Evolutionary conservation across 345 rosid genomes (phyloP), one percentile per base, ranked within the genome.

Genomic region (Erodium maritimum): DNA sequence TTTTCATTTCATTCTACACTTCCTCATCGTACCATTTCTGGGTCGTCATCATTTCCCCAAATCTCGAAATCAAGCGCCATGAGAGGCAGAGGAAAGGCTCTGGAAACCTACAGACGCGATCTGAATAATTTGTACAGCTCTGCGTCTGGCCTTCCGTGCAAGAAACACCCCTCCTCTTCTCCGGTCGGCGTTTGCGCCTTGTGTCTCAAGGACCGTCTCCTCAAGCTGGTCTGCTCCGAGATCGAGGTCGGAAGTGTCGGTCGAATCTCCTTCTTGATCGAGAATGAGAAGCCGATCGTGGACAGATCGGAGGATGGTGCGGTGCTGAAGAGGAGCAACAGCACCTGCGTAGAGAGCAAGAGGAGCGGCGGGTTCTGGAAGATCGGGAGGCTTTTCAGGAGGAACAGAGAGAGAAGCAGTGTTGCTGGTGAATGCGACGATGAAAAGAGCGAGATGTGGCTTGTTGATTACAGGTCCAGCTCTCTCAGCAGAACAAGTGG

Each of bases 341-440:
- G 94, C 54, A 89, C 85, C 71, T 84, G 96, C 23, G 91, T 85
- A 13, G 99, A 89, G 95, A 85, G 83, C 61, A 86, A 79, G 83
- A 83, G 78, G 50, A 87, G 2, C 37, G 37, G 77, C 53, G 86
- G 91, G 54, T 76, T 93, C 67, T 93, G 95, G 82, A 82, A 60
- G 54, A 78, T 93, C 56, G 88, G 88, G 59, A 82, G 84, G 69
- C 69, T 93, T 45, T 85, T 93, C 48, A 72, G 89, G 66, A 89
- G 75, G 80, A 86, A 79, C 52, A 71, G 67, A 55, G 82, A 70
- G 22, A 69, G 73, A 61, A 7, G 7, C 33, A 25, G 33, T 7
- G 33, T 25, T 7, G 33, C 33, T 7, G 33, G 37, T 11, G n/a
- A n/a, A n/a, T n/a, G n/a, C n/a, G n/a, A n/a, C n/a, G n/a, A n/a